A percentile compares a stretch with the other conserved stretches of the same genome.
phyloP scores from a whole-genome alignment of 805 yeast genomes.

The Spathaspora girioi region DNA sequence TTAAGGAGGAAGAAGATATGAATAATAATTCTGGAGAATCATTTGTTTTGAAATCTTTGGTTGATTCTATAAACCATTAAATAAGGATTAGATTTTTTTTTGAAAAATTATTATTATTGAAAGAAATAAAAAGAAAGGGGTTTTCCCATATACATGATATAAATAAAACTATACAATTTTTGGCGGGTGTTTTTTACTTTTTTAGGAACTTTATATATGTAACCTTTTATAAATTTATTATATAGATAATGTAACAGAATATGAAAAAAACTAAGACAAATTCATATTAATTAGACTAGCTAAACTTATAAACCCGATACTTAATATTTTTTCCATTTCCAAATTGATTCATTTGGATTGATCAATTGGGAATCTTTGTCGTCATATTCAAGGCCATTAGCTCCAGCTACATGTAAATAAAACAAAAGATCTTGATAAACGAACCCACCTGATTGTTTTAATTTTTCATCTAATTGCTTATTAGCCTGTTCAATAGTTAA shows the following conservation, averaged over 20 bases:
- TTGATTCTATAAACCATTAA: slow-evolving; percentile 38
- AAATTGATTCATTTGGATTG: slow-evolving; percentile 34
- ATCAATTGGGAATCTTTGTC: slow-evolving; percentile 28
- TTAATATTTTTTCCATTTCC: slow-evolving; percentile 33
- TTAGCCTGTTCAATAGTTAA: slow-evolving; percentile 23
- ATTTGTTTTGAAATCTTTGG: slow-evolving; percentile 37
- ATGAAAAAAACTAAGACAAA: too few species aligned
- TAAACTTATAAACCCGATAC: too few species aligned
- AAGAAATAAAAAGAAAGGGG: too few species aligned
- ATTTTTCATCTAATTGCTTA: slow-evolving; percentile 4
- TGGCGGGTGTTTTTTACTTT: neutral
- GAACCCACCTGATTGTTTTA: slow-evolving; percentile 20
- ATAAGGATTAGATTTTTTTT: neutral
- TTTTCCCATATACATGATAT: too few species aligned
- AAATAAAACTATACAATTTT: neutral
- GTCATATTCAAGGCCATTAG: neutral
- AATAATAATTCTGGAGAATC: slow-evolving; percentile 11
- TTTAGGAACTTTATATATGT: neutral
- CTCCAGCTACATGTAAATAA: slow-evolving; percentile 23
- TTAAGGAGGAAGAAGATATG: slow-evolving; percentile 3
- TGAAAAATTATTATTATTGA: neutral
- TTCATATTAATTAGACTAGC: too few species aligned
- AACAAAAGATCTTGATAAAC: slow-evolving; percentile 25
- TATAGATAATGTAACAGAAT: neutral
- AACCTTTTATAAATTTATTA: neutral